Conservation (phyloP, 306 rosid species). For the Benincasa hispida region DNA sequence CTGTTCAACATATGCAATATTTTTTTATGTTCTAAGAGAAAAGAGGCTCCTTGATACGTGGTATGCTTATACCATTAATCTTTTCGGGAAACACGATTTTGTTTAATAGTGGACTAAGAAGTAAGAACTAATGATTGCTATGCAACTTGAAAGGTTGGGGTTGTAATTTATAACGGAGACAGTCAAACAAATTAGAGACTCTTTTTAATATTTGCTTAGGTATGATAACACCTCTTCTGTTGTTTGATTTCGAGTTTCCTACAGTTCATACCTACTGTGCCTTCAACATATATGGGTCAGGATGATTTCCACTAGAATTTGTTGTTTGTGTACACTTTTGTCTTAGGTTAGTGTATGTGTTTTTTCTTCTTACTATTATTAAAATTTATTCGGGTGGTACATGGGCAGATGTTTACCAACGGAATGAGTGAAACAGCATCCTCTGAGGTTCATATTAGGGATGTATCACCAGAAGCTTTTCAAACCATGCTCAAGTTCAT, state of each 20-base stretch:
- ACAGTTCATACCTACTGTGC: background rate
- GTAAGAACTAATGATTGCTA: background rate
- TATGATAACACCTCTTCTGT: background rate
- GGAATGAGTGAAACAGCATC: constrained; percentile 95
- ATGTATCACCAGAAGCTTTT: constrained; percentile 75
- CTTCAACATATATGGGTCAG: background rate
- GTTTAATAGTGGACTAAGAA: background rate
- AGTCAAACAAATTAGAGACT: background rate
- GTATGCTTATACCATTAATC: background rate
- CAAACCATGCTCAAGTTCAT: constrained; percentile 65
- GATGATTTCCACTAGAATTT: background rate
- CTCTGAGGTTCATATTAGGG: constrained; percentile 53
- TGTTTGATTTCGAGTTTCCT: background rate
- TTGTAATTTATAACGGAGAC: background rate
- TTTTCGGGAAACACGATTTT: background rate
- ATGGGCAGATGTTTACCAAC: constrained; percentile 85
- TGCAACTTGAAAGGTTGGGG: background rate
- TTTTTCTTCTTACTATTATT: too few species aligned
- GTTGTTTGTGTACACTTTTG: background rate
- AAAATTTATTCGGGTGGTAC: constrained; percentile 8
- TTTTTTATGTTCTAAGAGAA: background rate
- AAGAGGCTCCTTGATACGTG: background rate
- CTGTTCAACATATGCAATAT: background rate
- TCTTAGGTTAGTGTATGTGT: background rate
- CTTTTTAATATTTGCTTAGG: background rate